A percentile compares a stretch with the other conserved stretches of the same genome.
Evolutionary conservation across 176 grass and related monocot species (phyloP).

Genomic region (Panicum miliaceum): DNA sequence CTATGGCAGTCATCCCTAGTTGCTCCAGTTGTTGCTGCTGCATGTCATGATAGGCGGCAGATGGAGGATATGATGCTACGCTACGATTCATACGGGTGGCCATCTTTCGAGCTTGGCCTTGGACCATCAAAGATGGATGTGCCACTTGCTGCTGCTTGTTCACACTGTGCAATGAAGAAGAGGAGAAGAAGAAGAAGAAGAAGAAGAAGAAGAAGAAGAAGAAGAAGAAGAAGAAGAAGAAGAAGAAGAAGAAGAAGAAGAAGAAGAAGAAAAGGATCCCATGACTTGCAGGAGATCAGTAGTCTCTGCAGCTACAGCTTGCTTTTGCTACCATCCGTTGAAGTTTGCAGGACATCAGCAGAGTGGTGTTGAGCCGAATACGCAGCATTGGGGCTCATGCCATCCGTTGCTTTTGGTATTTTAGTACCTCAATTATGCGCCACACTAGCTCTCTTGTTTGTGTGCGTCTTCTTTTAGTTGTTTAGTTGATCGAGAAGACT

Average conservation of each 20-base stretch:
- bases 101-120: slow-evolving; percentile 27
- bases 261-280: background rate
- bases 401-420: background rate
- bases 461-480: background rate
- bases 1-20: background rate
- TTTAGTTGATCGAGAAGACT: background rate
- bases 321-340: slow-evolving; percentile 39
- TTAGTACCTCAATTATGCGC: slow-evolving; percentile 10
- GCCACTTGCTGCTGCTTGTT: background rate
- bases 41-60: slow-evolving; percentile 28
- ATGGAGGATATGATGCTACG: background rate
- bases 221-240: background rate
- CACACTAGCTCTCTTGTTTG: slow-evolving; percentile 26
- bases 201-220: background rate
- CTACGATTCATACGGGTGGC: slow-evolving; percentile 22
- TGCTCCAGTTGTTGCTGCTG: background rate
- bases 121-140: slow-evolving; percentile 40
- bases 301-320: background rate
- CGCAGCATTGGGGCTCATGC: background rate
- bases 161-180: background rate
- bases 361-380: background rate
- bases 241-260: background rate
- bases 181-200: background rate
- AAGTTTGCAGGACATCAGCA: slow-evolving; percentile 18
- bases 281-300: background rate